Evolutionary conservation across 345 rosid genomes (phyloP).

Genomic region (Bretschneidera sinensis): DNA sequence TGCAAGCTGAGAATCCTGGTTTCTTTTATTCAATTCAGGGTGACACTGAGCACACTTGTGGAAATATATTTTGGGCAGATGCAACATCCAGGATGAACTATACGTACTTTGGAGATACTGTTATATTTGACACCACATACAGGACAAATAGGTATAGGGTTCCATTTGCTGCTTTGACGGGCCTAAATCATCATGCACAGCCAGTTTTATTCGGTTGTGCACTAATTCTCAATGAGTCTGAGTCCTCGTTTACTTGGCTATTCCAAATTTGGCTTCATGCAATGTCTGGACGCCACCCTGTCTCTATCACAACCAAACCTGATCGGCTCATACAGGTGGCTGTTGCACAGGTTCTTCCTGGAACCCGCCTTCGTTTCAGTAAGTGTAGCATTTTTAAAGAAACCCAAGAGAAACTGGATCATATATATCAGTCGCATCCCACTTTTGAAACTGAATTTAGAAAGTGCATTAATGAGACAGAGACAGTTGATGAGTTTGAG

Average conservation of each 20-base stretch:
- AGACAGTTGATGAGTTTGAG: constrained; percentile 59
- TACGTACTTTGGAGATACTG: constrained; percentile 54
- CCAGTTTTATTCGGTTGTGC: constrained; percentile 76
- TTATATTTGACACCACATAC: constrained; percentile 51
- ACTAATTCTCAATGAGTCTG: constrained; percentile 51
- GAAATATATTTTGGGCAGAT: constrained; percentile 74
- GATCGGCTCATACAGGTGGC: constrained; percentile 53
- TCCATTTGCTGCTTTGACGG: constrained; percentile 70
- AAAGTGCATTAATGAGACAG: constrained; percentile 49
- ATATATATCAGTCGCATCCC: constrained; percentile 52
- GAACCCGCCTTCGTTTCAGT: constrained; percentile 52
- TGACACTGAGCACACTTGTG: constrained; percentile 30
- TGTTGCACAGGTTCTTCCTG: constrained; percentile 51
- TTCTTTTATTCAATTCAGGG: constrained; percentile 59
- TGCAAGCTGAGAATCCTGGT: constrained; percentile 53
- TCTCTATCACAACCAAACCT: constrained; percentile 67
- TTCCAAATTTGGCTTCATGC: constrained; percentile 73
- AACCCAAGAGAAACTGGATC: constrained; percentile 58
- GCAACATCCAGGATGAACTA: constrained; percentile 50
- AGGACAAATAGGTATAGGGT: constrained; percentile 33
- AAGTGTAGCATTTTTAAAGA: constrained; percentile 49
- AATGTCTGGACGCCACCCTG: constrained; percentile 57
- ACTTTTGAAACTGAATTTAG: constrained; percentile 59
- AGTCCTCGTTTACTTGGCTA: constrained; percentile 62
- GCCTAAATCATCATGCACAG: constrained; percentile 71